These are phyloP conservation scores for Aegilops bicornis DNA, from an alignment of 176 grass and related monocot genomes.

Conservation along the genomic window DNA sequence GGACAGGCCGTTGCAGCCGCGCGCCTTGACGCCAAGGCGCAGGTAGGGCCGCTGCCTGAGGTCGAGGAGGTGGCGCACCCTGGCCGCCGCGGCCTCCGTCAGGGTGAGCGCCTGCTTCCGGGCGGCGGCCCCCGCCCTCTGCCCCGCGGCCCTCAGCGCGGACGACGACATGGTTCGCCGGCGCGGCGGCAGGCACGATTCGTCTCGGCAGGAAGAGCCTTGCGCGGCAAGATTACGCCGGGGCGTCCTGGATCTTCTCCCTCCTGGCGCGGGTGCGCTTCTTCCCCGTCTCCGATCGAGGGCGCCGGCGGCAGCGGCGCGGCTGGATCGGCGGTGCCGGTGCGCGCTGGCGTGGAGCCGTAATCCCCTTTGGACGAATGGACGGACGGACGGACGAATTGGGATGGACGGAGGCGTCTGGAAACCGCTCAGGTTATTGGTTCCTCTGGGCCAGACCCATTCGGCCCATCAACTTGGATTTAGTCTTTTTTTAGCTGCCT, in stretches of 20 bases:
- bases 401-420: neutral
- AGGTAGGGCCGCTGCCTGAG: slow-evolving; percentile 67
- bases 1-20: slow-evolving; percentile 89
- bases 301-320: no score
- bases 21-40: slow-evolving; percentile 70
- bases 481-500: no score
- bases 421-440: neutral
- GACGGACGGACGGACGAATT: neutral
- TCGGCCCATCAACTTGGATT: neutral
- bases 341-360: neutral
- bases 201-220: no score
- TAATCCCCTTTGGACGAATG: neutral
- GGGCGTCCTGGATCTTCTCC: neutral
- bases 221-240: neutral
- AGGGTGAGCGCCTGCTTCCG: slow-evolving; percentile 66
- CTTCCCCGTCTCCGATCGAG: neutral
- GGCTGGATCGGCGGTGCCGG: neutral
- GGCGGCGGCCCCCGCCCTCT: slow-evolving; percentile 28
- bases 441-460: neutral
- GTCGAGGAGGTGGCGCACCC: slow-evolving; percentile 71
- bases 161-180: slow-evolving; percentile 42
- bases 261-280: neutral
- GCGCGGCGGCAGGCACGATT: neutral
- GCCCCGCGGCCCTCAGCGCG: slow-evolving; percentile 50
- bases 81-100: slow-evolving; percentile 52